Evolutionary conservation across 176 grass and related monocot genomes (phyloP).

Genomic region (Cocos nucifera): DNA sequence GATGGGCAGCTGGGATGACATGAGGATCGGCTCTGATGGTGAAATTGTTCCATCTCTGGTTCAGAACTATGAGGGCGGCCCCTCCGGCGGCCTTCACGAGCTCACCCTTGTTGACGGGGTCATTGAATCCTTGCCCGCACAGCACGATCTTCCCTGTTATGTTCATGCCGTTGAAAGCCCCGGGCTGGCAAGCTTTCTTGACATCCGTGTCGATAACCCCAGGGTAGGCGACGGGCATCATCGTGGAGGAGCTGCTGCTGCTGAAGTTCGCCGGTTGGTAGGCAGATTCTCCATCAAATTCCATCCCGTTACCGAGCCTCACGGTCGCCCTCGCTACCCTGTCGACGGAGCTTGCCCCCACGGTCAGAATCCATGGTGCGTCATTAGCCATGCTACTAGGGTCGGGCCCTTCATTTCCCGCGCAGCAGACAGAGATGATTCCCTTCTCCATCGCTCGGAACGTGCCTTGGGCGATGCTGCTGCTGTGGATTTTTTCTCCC

Average conservation of each 20-base stretch:
- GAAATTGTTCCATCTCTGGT: not conserved
- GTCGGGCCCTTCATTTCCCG: too few relatives aligned
- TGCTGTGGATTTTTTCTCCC: too few relatives aligned
- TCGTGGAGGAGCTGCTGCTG: not conserved
- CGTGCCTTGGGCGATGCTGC: too few relatives aligned
- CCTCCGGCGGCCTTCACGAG: constrained; percentile 5
- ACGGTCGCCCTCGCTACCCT: not conserved
- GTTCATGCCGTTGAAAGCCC: not conserved
- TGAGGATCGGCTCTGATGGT: not conserved
- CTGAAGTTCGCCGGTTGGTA: constrained; percentile 8
- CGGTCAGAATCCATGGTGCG: constrained; percentile 11
- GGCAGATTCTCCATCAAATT: not conserved
- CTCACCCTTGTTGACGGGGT: not conserved
- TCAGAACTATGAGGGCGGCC: constrained; percentile 4
- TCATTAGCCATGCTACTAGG: not conserved
- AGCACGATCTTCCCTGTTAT: constrained; percentile 7
- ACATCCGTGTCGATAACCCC: not conserved
- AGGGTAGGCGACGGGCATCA: not conserved
- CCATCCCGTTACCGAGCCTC: constrained; percentile 1
- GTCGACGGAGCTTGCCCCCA: constrained; percentile 8
- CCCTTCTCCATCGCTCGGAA: too few relatives aligned
- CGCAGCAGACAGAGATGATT: too few relatives aligned
- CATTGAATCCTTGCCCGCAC: not conserved
- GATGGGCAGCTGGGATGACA: not conserved
- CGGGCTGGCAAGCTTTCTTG: not conserved